Conservation (phyloP, 495 filamentous ascomycete species). For the Lentithecium fluviatile region DNA sequence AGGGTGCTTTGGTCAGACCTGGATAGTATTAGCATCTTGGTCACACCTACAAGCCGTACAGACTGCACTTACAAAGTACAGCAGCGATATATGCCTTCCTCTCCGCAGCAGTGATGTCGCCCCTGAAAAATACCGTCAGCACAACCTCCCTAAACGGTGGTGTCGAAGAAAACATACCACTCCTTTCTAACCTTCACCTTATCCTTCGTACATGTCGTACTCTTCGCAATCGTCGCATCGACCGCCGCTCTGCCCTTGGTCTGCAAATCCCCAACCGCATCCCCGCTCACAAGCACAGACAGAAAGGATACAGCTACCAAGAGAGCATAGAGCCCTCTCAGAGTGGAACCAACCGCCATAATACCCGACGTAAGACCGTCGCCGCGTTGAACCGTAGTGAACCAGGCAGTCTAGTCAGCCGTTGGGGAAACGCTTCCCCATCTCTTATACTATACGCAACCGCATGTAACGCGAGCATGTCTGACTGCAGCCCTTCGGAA, state of each 20-base stretch:
- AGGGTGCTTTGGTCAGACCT: constrained; percentile 25
- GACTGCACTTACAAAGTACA: constrained; percentile 28
- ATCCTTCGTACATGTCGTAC: constrained; percentile 50
- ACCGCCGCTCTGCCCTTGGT: constrained; percentile 45
- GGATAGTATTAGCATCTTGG: not conserved
- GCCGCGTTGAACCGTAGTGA: no score
- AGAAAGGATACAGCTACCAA: constrained; percentile 14
- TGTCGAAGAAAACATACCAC: constrained; percentile 44
- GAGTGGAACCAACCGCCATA: constrained; percentile 12
- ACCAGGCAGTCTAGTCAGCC: not conserved
- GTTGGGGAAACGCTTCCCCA: constrained; percentile 9
- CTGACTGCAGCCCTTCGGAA: constrained; percentile 5
- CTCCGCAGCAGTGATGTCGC: constrained; percentile 25
- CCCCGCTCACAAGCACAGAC: constrained; percentile 30
- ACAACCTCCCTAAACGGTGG: not conserved
- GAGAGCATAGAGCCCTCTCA: constrained; percentile 20
- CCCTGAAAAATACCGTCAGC: constrained; percentile 17
- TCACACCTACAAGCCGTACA: no score
- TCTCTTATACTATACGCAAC: constrained; percentile 23
- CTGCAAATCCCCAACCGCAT: constrained; percentile 48
- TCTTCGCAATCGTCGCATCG: constrained; percentile 47
- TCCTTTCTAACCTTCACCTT: constrained; percentile 50
- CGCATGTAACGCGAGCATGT: not conserved
- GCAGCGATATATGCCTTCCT: constrained; percentile 34
- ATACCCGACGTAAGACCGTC: not conserved